phyloP scores from a whole-genome alignment of 2,329 filamentous ascomycete species.

The Aspergillus flavus region DNA sequence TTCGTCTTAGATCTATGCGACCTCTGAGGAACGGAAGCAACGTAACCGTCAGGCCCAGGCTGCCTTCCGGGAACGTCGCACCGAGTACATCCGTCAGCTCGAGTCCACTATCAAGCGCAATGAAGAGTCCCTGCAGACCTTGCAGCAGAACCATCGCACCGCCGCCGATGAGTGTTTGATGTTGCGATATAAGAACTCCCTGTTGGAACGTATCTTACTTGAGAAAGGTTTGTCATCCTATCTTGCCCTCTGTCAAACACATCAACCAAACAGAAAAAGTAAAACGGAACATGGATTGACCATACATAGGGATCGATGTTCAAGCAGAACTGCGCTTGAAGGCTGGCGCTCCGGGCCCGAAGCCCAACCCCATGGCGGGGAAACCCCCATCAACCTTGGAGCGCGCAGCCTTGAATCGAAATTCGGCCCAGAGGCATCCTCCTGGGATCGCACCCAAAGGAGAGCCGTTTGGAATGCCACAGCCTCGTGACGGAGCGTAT shows the following conservation, averaged over 20 bases:
- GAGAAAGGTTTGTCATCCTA: conserved; percentile 72
- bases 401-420: conserved; percentile 77
- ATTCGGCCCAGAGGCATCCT: conserved; percentile 70
- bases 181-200: conserved; percentile 97
- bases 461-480: conserved; percentile 52
- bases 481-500: conserved; percentile 41
- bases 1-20: conserved; percentile 82
- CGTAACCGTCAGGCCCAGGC: conserved; percentile 96
- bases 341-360: conserved; percentile 74
- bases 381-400: conserved; percentile 77
- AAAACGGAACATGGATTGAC: conserved; percentile 8
- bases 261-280: neutral
- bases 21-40: conserved; percentile 97
- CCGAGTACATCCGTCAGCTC: conserved; percentile 98
- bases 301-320: conserved; percentile 80
- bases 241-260: neutral
- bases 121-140: conserved; percentile 87
- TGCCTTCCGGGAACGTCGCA: conserved; percentile 92
- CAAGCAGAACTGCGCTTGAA: conserved; percentile 93
- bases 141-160: conserved; percentile 91
- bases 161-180: conserved; percentile 97
- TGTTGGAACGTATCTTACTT: conserved; percentile 90
- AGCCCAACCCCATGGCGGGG: conserved; percentile 67
- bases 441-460: conserved; percentile 76
- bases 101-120: conserved; percentile 97